Base-by-base conservation (phyloP, 139 green algal genomes). In the Coccomyxa sp. region DNA sequence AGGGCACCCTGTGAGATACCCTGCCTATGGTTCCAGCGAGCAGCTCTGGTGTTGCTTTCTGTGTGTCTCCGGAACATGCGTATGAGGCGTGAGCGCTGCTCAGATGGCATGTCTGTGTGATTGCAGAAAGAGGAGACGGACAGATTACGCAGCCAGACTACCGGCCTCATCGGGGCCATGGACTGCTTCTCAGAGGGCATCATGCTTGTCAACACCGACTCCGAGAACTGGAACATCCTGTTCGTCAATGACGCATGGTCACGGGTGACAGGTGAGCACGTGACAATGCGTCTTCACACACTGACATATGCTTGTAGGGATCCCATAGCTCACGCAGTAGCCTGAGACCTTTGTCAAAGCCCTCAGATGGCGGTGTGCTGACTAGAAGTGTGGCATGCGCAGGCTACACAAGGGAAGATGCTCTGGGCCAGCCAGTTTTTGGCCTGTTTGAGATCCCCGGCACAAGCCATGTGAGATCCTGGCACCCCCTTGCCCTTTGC, bases 231-330 rank as follows among this genome's bases (percentile, higher is more conserved):
- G 89, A 81, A 81, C 75, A 83, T 96, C 27, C 58, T 92, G 54
- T 96, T 94, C 55, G 81, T 87, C 29, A 96, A 97, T 81, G 89
- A 94, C 41, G 85, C 92, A 0, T 96, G 89, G 89, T 78, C 89
- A 64, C 16, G 54, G 16, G 34, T 81, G 12, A 84, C 77, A 54
- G 74, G 73, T 78, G 40, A 69, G 40, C 40, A 9, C 12, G 18
- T 58, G 22, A 8, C 24, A 8, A 70, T 8, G 18, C 58, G n/a
- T 18, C 50, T 64, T 18, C 27, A 64, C 50, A 18, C 2, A 31
- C 18, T 64, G 3, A 64, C 50, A 18, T 64, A 64, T 64, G 4
- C 2, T 31, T 64, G 50, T 22, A 58, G 22, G 50, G 18, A 31
- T 64, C 4, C 50, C 50, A 64, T 64, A 22, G 2, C 18, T 64